phyloP scores from a whole-genome alignment of 495 filamentous ascomycete genomes.

The Talaromyces adpressus region DNA sequence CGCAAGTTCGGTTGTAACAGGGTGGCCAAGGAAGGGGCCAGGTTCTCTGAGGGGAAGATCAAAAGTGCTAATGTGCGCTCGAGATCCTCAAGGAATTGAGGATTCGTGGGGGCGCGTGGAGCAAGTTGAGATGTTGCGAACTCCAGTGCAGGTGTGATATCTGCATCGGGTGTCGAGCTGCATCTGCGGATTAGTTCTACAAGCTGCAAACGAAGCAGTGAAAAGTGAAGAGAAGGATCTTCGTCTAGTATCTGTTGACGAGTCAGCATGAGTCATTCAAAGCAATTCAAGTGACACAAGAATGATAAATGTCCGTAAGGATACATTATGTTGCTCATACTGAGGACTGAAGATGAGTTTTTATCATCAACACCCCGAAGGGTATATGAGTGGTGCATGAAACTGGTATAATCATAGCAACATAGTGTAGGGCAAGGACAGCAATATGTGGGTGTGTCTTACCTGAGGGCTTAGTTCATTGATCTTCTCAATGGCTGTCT shows the following conservation, averaged over 20 bases:
- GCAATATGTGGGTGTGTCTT: conserved; percentile 28
- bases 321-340: conserved; percentile 63
- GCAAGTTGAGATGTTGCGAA: conserved; percentile 86
- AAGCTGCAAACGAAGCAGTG: conserved; percentile 82
- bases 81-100: conserved; percentile 75
- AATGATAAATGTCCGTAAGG: conserved; percentile 19
- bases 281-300: not conserved
- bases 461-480: conserved; percentile 91
- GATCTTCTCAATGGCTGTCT: conserved; percentile 75
- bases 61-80: conserved; percentile 90
- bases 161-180: conserved; percentile 54
- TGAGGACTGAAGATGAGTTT: conserved; percentile 91
- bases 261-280: not conserved
- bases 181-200: conserved; percentile 84
- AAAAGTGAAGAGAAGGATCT: conserved; percentile 80
- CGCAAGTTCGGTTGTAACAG: conserved; percentile 79
- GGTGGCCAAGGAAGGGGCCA: conserved; percentile 66
- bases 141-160: conserved; percentile 73
- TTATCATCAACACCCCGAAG: conserved; percentile 85
- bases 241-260: conserved; percentile 71
- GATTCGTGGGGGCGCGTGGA: conserved; percentile 76
- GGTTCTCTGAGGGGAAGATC: conserved; percentile 72
- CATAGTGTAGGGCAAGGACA: conserved; percentile 7
- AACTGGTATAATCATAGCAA: conserved; percentile 91
- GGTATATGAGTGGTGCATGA: conserved; percentile 99